Conservation (phyloP, 306 rosid genomes). For the Styphnolobium japonicum region DNA sequence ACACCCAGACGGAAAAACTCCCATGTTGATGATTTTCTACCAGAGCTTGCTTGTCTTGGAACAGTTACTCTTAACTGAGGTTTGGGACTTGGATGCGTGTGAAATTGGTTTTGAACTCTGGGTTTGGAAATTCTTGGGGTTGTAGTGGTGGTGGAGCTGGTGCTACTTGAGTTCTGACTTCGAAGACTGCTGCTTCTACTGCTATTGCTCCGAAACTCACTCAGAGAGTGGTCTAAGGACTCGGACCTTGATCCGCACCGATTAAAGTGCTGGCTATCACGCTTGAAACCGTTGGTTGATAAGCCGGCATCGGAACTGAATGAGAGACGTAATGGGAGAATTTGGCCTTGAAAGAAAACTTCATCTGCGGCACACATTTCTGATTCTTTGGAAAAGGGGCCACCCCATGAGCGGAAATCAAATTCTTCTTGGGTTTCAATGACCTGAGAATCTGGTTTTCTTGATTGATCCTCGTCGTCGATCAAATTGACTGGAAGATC, state of each 20-base stretch:
- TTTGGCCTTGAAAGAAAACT: slow-evolving; percentile 63
- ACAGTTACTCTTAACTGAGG: slow-evolving; percentile 46
- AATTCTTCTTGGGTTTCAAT: slow-evolving; percentile 50
- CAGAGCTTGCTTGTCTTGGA: slow-evolving; percentile 36
- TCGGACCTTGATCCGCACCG: slow-evolving; percentile 38
- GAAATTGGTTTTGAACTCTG: slow-evolving; percentile 40
- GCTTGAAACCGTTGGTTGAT: background rate
- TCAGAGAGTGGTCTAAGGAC: slow-evolving; percentile 34
- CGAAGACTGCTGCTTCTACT: slow-evolving; percentile 56
- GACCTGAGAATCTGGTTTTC: slow-evolving; percentile 5
- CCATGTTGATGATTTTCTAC: slow-evolving; percentile 55
- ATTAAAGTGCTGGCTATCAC: background rate
- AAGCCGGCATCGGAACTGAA: slow-evolving; percentile 41
- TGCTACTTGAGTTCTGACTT: slow-evolving; percentile 50
- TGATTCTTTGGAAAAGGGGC: slow-evolving; percentile 20
- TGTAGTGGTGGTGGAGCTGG: slow-evolving; percentile 19
- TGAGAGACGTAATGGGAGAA: slow-evolving; percentile 58
- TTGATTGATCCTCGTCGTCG: slow-evolving; percentile 23
- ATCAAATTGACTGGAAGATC: slow-evolving; percentile 49
- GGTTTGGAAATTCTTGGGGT: slow-evolving; percentile 33
- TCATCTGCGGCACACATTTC: slow-evolving; percentile 81
- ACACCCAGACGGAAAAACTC: slow-evolving; percentile 64
- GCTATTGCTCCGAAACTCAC: slow-evolving; percentile 32
- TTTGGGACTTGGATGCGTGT: slow-evolving; percentile 60
- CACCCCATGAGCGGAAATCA: slow-evolving; percentile 46